Conservation (phyloP, 1,139 yeast genomes). For the Scheffersomyces parashehatae region DNA sequence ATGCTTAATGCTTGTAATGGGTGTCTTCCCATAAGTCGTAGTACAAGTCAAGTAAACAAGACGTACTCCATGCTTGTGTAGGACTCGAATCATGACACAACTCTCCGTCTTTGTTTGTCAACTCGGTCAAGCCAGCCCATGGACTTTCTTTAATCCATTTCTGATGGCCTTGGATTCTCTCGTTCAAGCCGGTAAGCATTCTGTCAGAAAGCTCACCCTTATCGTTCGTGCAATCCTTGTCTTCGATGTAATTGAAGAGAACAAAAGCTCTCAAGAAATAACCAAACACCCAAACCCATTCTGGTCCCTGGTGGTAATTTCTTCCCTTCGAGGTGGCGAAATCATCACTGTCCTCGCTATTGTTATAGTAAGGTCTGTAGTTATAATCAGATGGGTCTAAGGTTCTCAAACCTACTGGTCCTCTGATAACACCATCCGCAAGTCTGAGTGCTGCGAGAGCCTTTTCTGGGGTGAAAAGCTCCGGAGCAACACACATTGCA, state of each 20-base stretch:
- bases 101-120: constrained; percentile 85
- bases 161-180: constrained; percentile 63
- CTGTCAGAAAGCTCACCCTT: not conserved
- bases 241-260: constrained; percentile 48
- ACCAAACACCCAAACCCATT: constrained; percentile 95
- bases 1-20: constrained; percentile 4
- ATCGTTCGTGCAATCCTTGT: constrained; percentile 31
- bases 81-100: constrained; percentile 87
- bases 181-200: constrained; percentile 41
- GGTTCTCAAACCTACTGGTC: constrained; percentile 91
- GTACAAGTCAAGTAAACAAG: constrained; percentile 80
- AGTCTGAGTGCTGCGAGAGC: constrained; percentile 64
- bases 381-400: constrained; percentile 90
- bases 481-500: constrained; percentile 94
- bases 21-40: constrained; percentile 53
- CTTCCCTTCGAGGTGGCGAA: constrained; percentile 94
- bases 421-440: constrained; percentile 76
- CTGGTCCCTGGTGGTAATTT: constrained; percentile 98
- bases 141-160: constrained; percentile 70
- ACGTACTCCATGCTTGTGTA: constrained; percentile 95
- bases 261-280: constrained; percentile 79
- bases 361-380: constrained; percentile 85
- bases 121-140: constrained; percentile 94
- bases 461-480: constrained; percentile 63
- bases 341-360: constrained; percentile 77